A percentile compares a stretch with the other conserved stretches of the same genome.
Conservation (phyloP, 306 rosid genomes). For the Acacia acuminata region DNA sequence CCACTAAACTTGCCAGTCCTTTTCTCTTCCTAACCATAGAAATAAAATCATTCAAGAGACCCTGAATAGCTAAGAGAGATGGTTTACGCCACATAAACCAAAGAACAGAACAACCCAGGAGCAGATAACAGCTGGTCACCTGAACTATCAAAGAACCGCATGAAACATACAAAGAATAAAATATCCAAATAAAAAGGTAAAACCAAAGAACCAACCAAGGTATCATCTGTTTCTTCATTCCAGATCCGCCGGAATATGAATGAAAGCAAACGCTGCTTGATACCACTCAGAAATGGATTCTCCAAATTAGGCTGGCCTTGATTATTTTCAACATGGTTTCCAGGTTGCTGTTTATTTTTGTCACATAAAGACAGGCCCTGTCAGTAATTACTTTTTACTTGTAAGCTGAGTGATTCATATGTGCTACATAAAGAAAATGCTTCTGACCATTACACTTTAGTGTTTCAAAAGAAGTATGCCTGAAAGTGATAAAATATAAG, state of each 20-base stretch:
- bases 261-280: constrained; percentile 92
- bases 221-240: constrained; percentile 83
- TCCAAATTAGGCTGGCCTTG: constrained; percentile 52
- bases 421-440: constrained; percentile 25
- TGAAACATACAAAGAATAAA: constrained; percentile 27
- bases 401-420: constrained; percentile 38
- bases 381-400: constrained; percentile 38
- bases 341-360: constrained; percentile 33
- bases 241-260: constrained; percentile 83
- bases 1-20: background rate
- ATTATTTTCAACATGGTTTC: constrained; percentile 57
- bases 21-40: background rate
- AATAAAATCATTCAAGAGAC: background rate
- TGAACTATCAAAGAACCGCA: constrained; percentile 13
- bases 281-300: constrained; percentile 68
- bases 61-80: background rate
- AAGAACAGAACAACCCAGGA: background rate
- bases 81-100: background rate
- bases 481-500: background rate
- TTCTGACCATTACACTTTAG: background rate
- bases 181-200: constrained; percentile 22
- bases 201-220: constrained; percentile 66
- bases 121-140: background rate
- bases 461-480: background rate
- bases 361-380: constrained; percentile 57